Evolutionary conservation across 192 early-diverging fungal species (phyloP).

Genomic region (Diversispora epigaea): DNA sequence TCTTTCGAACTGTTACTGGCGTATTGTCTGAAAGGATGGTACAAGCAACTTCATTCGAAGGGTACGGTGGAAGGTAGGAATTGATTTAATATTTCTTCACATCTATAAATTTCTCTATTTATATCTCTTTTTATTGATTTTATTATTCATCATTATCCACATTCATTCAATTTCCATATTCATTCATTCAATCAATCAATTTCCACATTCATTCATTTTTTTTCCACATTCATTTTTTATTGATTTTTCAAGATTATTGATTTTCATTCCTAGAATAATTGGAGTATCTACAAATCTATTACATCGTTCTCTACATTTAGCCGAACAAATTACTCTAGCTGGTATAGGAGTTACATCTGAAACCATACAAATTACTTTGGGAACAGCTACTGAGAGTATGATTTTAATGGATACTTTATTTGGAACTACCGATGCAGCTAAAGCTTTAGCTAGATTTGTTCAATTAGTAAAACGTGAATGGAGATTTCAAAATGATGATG

Average conservation of each 20-base stretch:
- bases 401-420: slow-evolving; percentile 81
- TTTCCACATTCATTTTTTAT: neutral
- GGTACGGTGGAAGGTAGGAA: neutral
- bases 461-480: slow-evolving; percentile 65
- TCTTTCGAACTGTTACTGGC: slow-evolving; percentile 18
- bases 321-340: slow-evolving; percentile 29
- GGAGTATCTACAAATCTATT: slow-evolving; percentile 19
- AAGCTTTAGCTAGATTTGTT: slow-evolving; percentile 79
- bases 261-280: slow-evolving; percentile 30
- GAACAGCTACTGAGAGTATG: slow-evolving; percentile 39
- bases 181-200: neutral
- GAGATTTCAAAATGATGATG: slow-evolving; percentile 23
- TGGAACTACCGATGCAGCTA: slow-evolving; percentile 92
- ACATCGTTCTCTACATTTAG: slow-evolving; percentile 12
- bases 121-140: neutral
- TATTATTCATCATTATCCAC: neutral
- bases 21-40: slow-evolving; percentile 11
- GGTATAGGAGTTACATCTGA: slow-evolving; percentile 25
- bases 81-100: neutral
- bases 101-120: neutral
- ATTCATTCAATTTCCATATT: neutral
- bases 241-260: neutral
- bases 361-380: slow-evolving; percentile 31
- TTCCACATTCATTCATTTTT: neutral
- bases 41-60: slow-evolving; percentile 7